phyloP scores from a whole-genome alignment of 352 stramenopile genomes.

The Phytophthora syringae region DNA sequence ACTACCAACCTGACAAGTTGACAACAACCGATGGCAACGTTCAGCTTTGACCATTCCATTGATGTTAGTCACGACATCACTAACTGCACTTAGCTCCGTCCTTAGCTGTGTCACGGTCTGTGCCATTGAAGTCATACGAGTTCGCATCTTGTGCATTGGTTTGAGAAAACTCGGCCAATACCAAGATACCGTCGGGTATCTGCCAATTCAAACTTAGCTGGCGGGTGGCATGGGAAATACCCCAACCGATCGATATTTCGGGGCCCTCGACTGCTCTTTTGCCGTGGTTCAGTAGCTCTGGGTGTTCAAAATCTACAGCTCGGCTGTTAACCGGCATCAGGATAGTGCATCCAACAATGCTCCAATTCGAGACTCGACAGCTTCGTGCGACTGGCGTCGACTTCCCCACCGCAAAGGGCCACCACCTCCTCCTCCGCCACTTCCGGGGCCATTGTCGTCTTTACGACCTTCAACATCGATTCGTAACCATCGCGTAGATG shows the following conservation, averaged over 20 bases:
- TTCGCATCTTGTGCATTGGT: neutral
- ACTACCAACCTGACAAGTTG: too few relatives aligned
- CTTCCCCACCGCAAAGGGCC: constrained; percentile 29
- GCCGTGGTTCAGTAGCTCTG: too few relatives aligned
- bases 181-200: neutral
- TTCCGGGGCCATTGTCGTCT: constrained; percentile 41
- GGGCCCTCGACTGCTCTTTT: neutral
- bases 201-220: neutral
- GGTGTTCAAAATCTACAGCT: neutral
- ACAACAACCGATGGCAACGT: too few relatives aligned
- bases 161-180: neutral
- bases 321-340: constrained; percentile 6
- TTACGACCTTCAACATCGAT: constrained; percentile 69
- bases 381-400: constrained; percentile 42
- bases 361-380: constrained; percentile 43
- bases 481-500: constrained; percentile 70
- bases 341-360: constrained; percentile 49
- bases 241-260: neutral
- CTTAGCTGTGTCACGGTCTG: too few relatives aligned
- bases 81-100: neutral
- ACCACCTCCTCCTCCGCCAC: constrained; percentile 14
- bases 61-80: neutral
- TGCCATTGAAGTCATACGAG: neutral
- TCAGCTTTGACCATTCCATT: neutral
- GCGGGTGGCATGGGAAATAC: neutral